Evolutionary conservation across 768 basidiomycete genomes (phyloP).

Genomic region (Fomitopsis pulvina): DNA sequence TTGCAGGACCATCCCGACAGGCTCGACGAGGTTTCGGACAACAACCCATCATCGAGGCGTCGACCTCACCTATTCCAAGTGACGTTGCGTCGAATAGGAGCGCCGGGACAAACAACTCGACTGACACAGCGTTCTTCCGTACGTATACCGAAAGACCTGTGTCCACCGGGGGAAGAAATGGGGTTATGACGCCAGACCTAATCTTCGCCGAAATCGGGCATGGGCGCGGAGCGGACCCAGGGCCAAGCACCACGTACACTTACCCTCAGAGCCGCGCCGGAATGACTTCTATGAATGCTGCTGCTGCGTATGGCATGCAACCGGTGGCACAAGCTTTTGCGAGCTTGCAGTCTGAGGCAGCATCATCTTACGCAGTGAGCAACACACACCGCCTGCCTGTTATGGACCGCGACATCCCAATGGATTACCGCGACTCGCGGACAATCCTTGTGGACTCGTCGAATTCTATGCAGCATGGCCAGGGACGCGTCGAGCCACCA

Average conservation of each 20-base stretch:
- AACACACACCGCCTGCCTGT: background rate
- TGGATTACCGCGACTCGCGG: slow-evolving; percentile 8
- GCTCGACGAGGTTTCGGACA: slow-evolving; percentile 45
- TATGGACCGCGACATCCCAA: slow-evolving; percentile 4
- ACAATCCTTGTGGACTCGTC: slow-evolving; percentile 18
- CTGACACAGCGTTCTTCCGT: slow-evolving; percentile 55
- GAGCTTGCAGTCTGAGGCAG: background rate
- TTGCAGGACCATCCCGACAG: slow-evolving; percentile 38
- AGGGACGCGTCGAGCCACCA: slow-evolving; percentile 5
- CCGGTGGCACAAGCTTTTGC: background rate
- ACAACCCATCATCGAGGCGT: slow-evolving; percentile 56
- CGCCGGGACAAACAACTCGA: slow-evolving; percentile 44
- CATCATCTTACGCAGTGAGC: background rate
- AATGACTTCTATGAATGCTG: background rate
- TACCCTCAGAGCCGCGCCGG: slow-evolving; percentile 7
- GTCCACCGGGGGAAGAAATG: slow-evolving; percentile 32
- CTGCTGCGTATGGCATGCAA: background rate
- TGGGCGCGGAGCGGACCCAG: slow-evolving; percentile 44
- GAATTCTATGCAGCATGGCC: slow-evolving; percentile 13
- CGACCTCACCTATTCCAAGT: slow-evolving; percentile 52
- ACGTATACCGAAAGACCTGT: slow-evolving; percentile 41
- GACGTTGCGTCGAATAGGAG: slow-evolving; percentile 55
- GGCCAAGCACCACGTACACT: slow-evolving; percentile 12
- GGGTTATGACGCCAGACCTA: slow-evolving; percentile 65
- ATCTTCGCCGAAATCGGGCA: slow-evolving; percentile 75